Conservation (phyloP, 108 stramenopile species). For the Fistulifera solaris region DNA sequence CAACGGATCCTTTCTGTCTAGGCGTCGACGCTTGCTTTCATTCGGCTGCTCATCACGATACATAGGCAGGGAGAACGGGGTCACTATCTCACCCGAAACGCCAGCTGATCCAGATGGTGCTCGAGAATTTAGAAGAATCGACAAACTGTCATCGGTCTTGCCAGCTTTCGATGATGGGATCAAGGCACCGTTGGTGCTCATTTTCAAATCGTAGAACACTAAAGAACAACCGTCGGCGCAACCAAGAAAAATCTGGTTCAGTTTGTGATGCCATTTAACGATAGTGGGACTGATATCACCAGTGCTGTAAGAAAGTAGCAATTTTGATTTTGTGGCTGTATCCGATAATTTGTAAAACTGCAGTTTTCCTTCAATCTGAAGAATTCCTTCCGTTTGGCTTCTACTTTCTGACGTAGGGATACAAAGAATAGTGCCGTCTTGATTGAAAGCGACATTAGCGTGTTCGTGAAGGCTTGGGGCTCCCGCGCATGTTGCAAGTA, state of each 20-base stretch:
- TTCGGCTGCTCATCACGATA: not conserved
- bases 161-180: conserved; percentile 32
- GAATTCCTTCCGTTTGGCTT: conserved; percentile 2
- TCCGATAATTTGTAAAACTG: conserved; percentile 19
- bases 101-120: conserved; percentile 61
- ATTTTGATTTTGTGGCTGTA: conserved; percentile 5
- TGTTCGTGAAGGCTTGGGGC: conserved; percentile 33
- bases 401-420: conserved; percentile 36
- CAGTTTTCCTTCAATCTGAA: conserved; percentile 14
- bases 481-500: conserved; percentile 30
- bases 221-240: conserved; percentile 44
- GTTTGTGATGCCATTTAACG: conserved; percentile 65
- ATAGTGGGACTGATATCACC: conserved; percentile 26
- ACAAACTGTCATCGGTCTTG: conserved; percentile 49
- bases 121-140: conserved; percentile 52
- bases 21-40: conserved; percentile 26
- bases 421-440: conserved; percentile 50
- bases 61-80: conserved; percentile 4
- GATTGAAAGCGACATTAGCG: conserved; percentile 52
- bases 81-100: conserved; percentile 36
- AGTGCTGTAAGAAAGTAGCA: not conserved
- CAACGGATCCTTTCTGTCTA: conserved; percentile 49
- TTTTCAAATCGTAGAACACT: conserved; percentile 44
- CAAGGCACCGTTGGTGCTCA: conserved; percentile 66
- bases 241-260: conserved; percentile 79